These are phyloP conservation scores for Zymoseptoria pseudotritici DNA, from an alignment of 2,329 filamentous ascomycete genomes.

Conservation along the genomic window DNA sequence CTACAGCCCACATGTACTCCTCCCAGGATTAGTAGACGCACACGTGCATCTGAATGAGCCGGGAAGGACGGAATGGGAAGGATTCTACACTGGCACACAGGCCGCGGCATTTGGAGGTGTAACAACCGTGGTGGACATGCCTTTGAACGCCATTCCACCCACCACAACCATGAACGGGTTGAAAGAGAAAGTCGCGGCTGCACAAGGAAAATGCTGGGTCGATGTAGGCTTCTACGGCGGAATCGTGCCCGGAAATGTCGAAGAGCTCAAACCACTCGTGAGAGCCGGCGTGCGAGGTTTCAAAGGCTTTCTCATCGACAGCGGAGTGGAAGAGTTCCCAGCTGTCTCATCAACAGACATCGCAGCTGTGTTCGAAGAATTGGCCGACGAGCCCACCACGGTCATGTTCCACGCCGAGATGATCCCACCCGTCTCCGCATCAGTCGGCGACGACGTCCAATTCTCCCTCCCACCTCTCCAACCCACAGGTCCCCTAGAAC, in stretches of 20 bases:
- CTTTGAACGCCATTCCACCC: conserved; percentile 90
- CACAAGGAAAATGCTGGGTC: conserved; percentile 86
- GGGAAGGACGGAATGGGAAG: conserved; percentile 95
- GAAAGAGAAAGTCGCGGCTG: conserved; percentile 76
- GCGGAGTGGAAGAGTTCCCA: conserved; percentile 93
- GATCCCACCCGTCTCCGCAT: conserved; percentile 77
- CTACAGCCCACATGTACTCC: conserved; percentile 73
- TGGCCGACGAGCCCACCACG: conserved; percentile 76
- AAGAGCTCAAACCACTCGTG: conserved; percentile 71
- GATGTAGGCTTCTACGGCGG: conserved; percentile 98
- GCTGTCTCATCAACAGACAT: conserved; percentile 78
- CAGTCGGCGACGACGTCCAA: conserved; percentile 70
- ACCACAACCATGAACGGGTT: conserved; percentile 82
- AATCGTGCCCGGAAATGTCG: conserved; percentile 79
- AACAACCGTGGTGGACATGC: conserved; percentile 97
- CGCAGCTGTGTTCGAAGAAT: conserved; percentile 66
- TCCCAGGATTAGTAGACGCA: conserved; percentile 90
- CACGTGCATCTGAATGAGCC: conserved; percentile 98
- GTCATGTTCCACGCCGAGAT: conserved; percentile 99
- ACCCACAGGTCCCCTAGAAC: conserved; percentile 63
- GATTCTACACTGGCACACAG: conserved; percentile 88
- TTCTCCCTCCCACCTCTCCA: conserved; percentile 58
- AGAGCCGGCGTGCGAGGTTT: conserved; percentile 85
- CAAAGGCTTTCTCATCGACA: conserved; percentile 96
- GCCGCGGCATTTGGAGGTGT: conserved; percentile 93